Evolutionary conservation across 352 stramenopile genomes (phyloP).

Genomic region (Globisporangium megalacanthum): DNA sequence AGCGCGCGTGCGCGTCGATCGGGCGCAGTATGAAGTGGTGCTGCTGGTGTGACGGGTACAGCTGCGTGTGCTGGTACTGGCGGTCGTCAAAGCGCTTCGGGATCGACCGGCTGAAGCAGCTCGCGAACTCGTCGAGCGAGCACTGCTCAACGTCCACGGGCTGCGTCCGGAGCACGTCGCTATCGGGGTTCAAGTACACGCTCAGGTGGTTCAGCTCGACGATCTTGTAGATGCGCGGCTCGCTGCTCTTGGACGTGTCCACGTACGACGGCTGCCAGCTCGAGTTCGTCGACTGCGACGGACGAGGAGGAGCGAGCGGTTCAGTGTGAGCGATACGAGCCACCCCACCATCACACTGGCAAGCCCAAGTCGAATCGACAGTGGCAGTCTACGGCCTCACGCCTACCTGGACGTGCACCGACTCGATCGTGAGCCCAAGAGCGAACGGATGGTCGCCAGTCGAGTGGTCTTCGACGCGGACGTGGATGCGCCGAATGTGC

Average conservation of each 20-base stretch:
- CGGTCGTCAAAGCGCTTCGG: slow-evolving; percentile 80
- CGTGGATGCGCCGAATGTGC: slow-evolving; percentile 80
- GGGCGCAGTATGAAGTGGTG: slow-evolving; percentile 86
- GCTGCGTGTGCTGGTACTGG: slow-evolving; percentile 49
- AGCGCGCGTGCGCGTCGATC: slow-evolving; percentile 66
- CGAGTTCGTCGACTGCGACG: slow-evolving; percentile 75
- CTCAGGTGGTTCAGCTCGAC: slow-evolving; percentile 86
- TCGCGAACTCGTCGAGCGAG: slow-evolving; percentile 72
- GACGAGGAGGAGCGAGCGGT: not conserved
- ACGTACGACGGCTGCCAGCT: slow-evolving; percentile 85
- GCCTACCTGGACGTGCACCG: slow-evolving; percentile 63
- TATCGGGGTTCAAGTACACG: slow-evolving; percentile 81
- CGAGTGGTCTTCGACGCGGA: slow-evolving; percentile 72
- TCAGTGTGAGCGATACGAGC: not conserved
- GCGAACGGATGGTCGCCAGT: slow-evolving; percentile 80
- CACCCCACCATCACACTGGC: too few relatives aligned
- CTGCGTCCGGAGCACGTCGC: slow-evolving; percentile 50
- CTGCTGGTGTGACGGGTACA: slow-evolving; percentile 67
- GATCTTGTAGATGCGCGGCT: slow-evolving; percentile 87
- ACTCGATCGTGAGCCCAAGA: slow-evolving; percentile 78
- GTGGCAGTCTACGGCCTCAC: not conserved
- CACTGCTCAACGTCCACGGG: slow-evolving; percentile 62
- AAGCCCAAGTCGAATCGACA: not conserved
- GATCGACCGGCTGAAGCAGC: slow-evolving; percentile 70
- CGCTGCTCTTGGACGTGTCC: slow-evolving; percentile 67